phyloP scores from a whole-genome alignment of 768 basidiomycete genomes.

The Bullera alba region DNA sequence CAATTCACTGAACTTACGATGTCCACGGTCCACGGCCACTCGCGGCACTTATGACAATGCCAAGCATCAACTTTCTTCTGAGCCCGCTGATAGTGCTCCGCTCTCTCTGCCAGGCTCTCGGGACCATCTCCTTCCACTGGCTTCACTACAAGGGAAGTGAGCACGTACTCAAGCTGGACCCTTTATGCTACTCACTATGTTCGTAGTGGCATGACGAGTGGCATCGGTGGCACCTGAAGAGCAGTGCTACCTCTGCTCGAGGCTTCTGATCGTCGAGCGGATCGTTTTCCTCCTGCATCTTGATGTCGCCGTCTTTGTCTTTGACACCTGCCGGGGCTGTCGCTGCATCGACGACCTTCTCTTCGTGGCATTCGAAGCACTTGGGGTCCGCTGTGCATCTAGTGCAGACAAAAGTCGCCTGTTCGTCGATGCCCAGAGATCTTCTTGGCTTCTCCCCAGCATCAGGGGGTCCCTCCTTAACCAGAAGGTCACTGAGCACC shows the following conservation, averaged over 20 bases:
- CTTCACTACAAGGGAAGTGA: slow-evolving; percentile 52
- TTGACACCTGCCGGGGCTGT: neutral
- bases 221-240: slow-evolving; percentile 79
- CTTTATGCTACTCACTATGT: slow-evolving; percentile 51
- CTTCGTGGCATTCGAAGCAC: slow-evolving; percentile 29
- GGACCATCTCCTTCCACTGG: slow-evolving; percentile 46
- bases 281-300: slow-evolving; percentile 48
- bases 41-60: slow-evolving; percentile 68
- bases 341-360: neutral
- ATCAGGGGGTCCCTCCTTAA: slow-evolving; percentile 21
- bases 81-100: slow-evolving; percentile 27
- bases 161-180: slow-evolving; percentile 28
- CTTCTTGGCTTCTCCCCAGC: slow-evolving; percentile 15
- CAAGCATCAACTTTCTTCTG: slow-evolving; percentile 16
- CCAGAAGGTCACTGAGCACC: slow-evolving; percentile 12
- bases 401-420: slow-evolving; percentile 17
- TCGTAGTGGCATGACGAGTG: slow-evolving; percentile 74
- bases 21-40: slow-evolving; percentile 63
- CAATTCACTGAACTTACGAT: slow-evolving; percentile 38
- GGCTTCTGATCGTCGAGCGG: neutral
- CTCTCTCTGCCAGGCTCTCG: slow-evolving; percentile 39
- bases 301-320: slow-evolving; percentile 18
- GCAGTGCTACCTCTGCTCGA: slow-evolving; percentile 43
- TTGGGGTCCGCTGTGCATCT: slow-evolving; percentile 14
- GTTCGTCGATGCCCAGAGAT: slow-evolving; percentile 26